phyloP scores from a whole-genome alignment of 352 stramenopile genomes.

The Globisporangium cystogenes region DNA sequence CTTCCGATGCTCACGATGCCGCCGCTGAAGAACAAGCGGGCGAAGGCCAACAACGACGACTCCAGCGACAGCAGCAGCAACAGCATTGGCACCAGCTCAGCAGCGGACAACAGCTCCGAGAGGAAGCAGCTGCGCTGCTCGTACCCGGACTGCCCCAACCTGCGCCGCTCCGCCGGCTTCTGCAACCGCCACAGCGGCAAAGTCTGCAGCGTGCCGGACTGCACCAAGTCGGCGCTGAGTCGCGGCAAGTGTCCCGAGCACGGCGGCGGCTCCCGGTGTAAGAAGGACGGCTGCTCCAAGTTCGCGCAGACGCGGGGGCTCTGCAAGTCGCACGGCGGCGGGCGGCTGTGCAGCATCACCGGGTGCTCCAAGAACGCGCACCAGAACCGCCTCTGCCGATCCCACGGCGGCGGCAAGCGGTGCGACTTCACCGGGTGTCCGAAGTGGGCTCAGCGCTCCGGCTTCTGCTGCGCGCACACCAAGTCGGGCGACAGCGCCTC shows the following conservation, averaged over 20 bases:
- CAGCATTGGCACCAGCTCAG: not conserved
- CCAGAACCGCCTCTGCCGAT: conserved; percentile 78
- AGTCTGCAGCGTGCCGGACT: conserved; percentile 59
- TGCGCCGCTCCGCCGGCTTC: conserved; percentile 69
- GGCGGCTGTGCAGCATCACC: conserved; percentile 64
- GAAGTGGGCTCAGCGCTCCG: conserved; percentile 82
- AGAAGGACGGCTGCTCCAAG: conserved; percentile 78
- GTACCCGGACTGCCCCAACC: conserved; percentile 69
- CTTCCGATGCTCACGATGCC: conserved; percentile 73
- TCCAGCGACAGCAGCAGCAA: conserved; percentile 7
- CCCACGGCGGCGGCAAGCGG: conserved; percentile 75
- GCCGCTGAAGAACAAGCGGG: conserved; percentile 67
- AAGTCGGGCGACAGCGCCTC: conserved; percentile 29
- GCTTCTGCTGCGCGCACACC: conserved; percentile 81
- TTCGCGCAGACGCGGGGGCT: conserved; percentile 78
- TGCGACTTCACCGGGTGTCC: conserved; percentile 74
- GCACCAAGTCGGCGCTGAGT: conserved; percentile 72
- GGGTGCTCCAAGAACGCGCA: conserved; percentile 83
- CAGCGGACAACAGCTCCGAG: not conserved
- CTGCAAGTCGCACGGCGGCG: conserved; percentile 83
- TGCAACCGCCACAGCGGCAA: conserved; percentile 83
- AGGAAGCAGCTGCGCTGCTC: conserved; percentile 76
- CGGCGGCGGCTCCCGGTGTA: conserved; percentile 79
- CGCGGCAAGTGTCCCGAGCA: conserved; percentile 83
- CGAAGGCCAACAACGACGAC: conserved; percentile 8